Conservation (phyloP, 306 rosid genomes). For the Trifolium fragiferum region DNA sequence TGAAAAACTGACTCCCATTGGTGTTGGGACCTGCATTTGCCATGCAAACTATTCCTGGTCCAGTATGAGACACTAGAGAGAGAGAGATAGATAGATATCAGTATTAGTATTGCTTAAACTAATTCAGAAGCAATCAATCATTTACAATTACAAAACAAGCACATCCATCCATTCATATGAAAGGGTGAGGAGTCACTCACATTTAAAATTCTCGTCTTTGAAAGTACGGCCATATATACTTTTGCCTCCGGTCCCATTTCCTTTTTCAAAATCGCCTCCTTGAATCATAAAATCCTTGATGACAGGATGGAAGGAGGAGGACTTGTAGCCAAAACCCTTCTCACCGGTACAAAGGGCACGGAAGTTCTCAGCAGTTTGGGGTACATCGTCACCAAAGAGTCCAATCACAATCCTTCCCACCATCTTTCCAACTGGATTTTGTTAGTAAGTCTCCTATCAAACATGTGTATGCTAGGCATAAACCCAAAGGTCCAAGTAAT, state of each 20-base stretch:
- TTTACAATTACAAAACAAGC: no score
- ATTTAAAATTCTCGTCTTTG: constrained; percentile 90
- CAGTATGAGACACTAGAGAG: constrained; percentile 73
- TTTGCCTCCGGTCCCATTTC: constrained; percentile 97
- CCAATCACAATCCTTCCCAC: constrained; percentile 91
- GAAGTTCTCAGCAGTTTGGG: constrained; percentile 88
- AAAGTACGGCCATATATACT: constrained; percentile 97
- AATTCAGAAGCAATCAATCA: not conserved
- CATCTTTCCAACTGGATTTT: constrained; percentile 92
- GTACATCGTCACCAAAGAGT: constrained; percentile 94
- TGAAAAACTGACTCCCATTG: constrained; percentile 96
- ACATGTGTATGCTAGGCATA: no score
- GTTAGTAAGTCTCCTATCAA: no score
- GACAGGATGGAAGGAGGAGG: constrained; percentile 82
- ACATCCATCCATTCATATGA: no score
- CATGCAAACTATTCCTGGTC: constrained; percentile 96
- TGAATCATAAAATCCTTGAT: constrained; percentile 99
- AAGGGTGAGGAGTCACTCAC: no score
- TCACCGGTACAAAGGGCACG: constrained; percentile 99
- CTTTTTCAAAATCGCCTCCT: constrained; percentile 95
- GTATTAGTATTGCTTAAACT: constrained; percentile 15
- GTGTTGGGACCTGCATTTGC: constrained; percentile 99
- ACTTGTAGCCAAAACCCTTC: constrained; percentile 94
- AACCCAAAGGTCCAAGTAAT: no score
- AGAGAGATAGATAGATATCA: not conserved